Base-by-base conservation (phyloP, 1,284 basidiomycete species). In the Puccinia coronata region DNA sequence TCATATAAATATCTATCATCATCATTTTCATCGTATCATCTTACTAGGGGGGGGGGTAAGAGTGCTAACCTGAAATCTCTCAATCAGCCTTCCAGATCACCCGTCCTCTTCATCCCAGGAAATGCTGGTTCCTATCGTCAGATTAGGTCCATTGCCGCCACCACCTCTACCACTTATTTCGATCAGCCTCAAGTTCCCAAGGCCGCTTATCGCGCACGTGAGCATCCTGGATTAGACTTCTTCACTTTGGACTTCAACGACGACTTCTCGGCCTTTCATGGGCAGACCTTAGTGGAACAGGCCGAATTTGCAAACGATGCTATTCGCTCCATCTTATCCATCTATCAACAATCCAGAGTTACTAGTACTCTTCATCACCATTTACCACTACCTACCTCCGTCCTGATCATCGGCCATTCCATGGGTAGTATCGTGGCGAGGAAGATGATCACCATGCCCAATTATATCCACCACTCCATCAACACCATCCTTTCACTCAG, bases 371-470 rank as follows among this genome's bases (percentile, higher is more conserved):
- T 12, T 71, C 82, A 23, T 61, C 71, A 34, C 9, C 69, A 65
- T 34, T 82, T 53, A 55, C 84, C 83, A 71, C 84, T 71, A 51
- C 84, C 83, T 14, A 82, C 82, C 9, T 84, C 85, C 1, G 90
- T 98, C 69, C 90, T 92, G 47, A 86, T 99, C 80, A 88, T 98
- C 84, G 96, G 92, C 0, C 96, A 99, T 85, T 98, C 96, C 18
- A 99, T 99, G 97, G 97, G 97, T n/a, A 97, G 97, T 1, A 88
- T 98, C 61, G 94, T 96, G 8, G 94, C 94, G 9, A 91, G 89
- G 1, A 85, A 89, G 41, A 83, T 91, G 0, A 89, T 92, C 2
- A 88, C 92, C 16, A 89, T 94, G 20, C 90, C 91, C 1, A 84
- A 86, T 49, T 84, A 86, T 77, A 76, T 82, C 20, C 57, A 81